Conservation (phyloP, 352 stramenopile species). For the Phytopythium vexans region DNA sequence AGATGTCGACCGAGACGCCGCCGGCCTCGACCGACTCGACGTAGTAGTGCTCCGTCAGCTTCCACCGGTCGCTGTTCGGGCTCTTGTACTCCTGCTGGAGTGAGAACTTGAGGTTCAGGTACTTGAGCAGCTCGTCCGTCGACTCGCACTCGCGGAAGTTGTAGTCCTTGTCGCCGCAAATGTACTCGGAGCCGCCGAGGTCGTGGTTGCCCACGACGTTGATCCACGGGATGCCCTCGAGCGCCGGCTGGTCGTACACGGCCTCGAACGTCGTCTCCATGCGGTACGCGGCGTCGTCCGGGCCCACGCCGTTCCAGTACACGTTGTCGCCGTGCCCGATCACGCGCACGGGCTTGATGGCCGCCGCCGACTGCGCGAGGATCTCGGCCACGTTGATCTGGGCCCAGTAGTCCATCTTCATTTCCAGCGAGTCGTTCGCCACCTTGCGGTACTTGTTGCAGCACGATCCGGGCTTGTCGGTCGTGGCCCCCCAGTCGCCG, state of each 20-base stretch:
- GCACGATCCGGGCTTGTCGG: conserved; percentile 83
- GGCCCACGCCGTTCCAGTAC: conserved; percentile 85
- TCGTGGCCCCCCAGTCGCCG: conserved; percentile 83
- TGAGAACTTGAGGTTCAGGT: conserved; percentile 82
- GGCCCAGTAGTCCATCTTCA: conserved; percentile 87
- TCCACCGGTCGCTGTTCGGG: conserved; percentile 71
- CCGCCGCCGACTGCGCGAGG: conserved; percentile 59
- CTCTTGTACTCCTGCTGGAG: conserved; percentile 82
- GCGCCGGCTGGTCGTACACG: conserved; percentile 79
- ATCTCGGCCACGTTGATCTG: conserved; percentile 86
- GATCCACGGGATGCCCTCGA: conserved; percentile 79
- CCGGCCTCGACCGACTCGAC: conserved; percentile 73
- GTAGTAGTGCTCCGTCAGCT: conserved; percentile 85
- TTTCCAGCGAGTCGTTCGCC: conserved; percentile 71
- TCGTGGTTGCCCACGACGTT: conserved; percentile 88
- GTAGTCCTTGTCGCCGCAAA: conserved; percentile 87
- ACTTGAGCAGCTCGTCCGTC: conserved; percentile 69
- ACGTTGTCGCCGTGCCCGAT: conserved; percentile 87
- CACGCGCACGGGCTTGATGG: conserved; percentile 63
- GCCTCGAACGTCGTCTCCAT: conserved; percentile 85
- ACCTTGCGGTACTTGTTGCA: conserved; percentile 89
- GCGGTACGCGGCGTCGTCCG: conserved; percentile 71
- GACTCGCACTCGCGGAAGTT: conserved; percentile 78
- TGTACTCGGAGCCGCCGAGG: conserved; percentile 79
- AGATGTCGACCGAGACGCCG: conserved; percentile 84